Evolutionary conservation across 805 yeast species (phyloP).

Genomic region (Candida nanaspora): DNA sequence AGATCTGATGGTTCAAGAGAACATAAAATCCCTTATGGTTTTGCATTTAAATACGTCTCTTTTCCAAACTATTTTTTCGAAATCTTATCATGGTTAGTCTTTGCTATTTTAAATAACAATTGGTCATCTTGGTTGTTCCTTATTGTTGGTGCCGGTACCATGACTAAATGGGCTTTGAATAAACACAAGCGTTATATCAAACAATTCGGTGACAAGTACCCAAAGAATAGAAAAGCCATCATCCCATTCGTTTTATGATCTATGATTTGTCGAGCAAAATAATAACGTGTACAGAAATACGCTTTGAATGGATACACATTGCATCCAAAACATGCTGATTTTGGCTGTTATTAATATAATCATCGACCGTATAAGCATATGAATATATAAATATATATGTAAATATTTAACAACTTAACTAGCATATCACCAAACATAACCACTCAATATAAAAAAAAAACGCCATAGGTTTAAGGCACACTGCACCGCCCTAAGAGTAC

Average conservation of each 20-base stretch:
- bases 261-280: too few relatives aligned
- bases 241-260: constrained; percentile 57
- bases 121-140: constrained; percentile 70
- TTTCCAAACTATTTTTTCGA: constrained; percentile 95
- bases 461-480: too few relatives aligned
- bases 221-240: constrained; percentile 68
- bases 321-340: too few relatives aligned
- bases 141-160: constrained; percentile 66
- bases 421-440: too few relatives aligned
- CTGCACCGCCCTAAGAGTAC: too few relatives aligned
- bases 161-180: constrained; percentile 88
- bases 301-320: too few relatives aligned
- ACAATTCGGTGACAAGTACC: constrained; percentile 73
- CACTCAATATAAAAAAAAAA: too few relatives aligned
- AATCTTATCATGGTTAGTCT: constrained; percentile 63
- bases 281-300: too few relatives aligned
- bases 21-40: constrained; percentile 74
- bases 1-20: constrained; percentile 50
- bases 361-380: too few relatives aligned
- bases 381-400: too few relatives aligned
- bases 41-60: constrained; percentile 73
- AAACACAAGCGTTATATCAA: constrained; percentile 65
- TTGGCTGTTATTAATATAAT: too few relatives aligned
- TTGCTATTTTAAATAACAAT: constrained; percentile 68
- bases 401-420: too few relatives aligned